Evolutionary conservation across 2,329 filamentous ascomycete species (phyloP), one percentile per base, ranked within the genome.

Genomic region (Penicillium sumatraense): DNA sequence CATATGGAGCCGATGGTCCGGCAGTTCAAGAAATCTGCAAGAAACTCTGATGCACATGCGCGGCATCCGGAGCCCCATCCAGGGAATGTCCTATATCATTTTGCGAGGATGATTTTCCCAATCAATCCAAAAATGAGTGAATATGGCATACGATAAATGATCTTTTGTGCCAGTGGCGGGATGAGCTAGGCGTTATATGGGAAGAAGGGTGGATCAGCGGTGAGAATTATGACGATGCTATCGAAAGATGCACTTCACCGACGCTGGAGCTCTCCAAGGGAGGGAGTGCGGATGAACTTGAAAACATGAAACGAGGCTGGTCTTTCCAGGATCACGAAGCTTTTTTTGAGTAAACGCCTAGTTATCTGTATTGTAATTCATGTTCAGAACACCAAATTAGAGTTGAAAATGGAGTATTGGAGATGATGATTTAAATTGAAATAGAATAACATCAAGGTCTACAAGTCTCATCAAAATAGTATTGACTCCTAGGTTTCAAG

Each of bases 71-170:
- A 27, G 10, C 26, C 26, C 5, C 10, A 10, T 27, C 26, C 26
- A 10, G 10, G 26, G 26, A 27, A 27, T 27, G 26, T 10, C 26
- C 26, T 27, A 5, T 27, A 27, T 27, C 26, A 27, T 27, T 27
- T 27, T 27, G 6, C 26, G 26, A 27, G 10, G 26, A 27, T 5
- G 26, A 27, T 5, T 10, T 27, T 27, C 6, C 26, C 26, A 10
- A 10, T 5, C 40, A 53, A 36, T 41, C 8, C 14, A 38, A 68
- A 18, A 53, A 58, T 3, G 63, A 67, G 50, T 42, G 36, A 53
- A 61, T 54, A 49, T 65, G 63, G 64, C 58, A 57, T 29, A 44
- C 63, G 13, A 27, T 59, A 10, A 66, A 69, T 53, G 33, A 7
- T 3, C 44, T 65, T 4, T 57, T 67, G 10, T 53, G 54, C 14